Evolutionary conservation across 2,329 filamentous ascomycete genomes (phyloP).

Genomic region (Aspergillus quadrilineatus): DNA sequence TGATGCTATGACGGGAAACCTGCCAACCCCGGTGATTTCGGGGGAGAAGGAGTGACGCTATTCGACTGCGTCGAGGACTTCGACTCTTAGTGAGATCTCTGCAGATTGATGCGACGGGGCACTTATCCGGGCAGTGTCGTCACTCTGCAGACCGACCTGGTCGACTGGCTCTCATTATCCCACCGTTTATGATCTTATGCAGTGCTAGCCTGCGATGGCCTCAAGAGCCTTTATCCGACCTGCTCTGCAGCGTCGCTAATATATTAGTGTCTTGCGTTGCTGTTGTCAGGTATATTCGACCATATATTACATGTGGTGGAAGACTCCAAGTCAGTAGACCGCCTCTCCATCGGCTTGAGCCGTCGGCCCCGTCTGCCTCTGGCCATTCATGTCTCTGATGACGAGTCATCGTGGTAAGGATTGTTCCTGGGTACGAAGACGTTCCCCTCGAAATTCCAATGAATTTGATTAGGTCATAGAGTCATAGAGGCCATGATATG

Average conservation of each 20-base stretch:
- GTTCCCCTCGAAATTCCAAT: background rate
- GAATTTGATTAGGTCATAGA: background rate
- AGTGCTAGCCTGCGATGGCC: background rate
- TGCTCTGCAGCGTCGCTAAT: background rate
- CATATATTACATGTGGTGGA: too few species aligned
- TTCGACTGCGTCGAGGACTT: background rate
- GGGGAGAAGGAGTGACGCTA: slow-evolving; percentile 6
- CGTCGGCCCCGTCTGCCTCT: slow-evolving; percentile 5
- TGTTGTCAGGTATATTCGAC: background rate
- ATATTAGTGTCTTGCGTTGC: background rate
- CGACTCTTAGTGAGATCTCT: slow-evolving; percentile 6
- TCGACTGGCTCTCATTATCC: background rate
- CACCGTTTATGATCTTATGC: slow-evolving; percentile 3
- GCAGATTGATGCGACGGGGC: slow-evolving; percentile 13
- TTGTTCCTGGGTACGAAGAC: background rate
- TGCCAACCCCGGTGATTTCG: background rate
- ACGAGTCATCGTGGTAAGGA: background rate
- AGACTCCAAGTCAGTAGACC: background rate
- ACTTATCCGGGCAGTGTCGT: slow-evolving; percentile 13
- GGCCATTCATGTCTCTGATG: background rate
- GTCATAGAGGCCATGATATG: background rate
- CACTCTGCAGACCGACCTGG: slow-evolving; percentile 9
- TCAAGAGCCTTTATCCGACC: background rate
- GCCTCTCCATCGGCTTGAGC: slow-evolving; percentile 8
- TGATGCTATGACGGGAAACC: background rate